phyloP scores from a whole-genome alignment of 108 stramenopile species.

The Skeletonema potamos region DNA sequence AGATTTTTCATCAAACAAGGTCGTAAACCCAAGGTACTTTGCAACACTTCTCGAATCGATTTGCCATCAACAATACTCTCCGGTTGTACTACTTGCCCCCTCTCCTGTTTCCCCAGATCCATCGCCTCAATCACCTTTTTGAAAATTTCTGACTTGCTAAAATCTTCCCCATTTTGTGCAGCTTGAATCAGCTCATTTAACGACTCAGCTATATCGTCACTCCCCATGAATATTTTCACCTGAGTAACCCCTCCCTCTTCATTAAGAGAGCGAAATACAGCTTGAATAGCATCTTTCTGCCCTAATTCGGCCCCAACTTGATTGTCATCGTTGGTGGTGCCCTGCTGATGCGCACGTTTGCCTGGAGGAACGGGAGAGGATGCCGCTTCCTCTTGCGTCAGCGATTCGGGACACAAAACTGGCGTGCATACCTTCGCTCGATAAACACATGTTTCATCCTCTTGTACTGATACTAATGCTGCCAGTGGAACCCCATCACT shows the following conservation, averaged over 20 bases:
- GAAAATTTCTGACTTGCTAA: conserved; percentile 2
- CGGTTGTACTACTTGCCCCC: neutral
- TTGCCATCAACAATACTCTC: neutral
- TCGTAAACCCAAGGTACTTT: conserved; percentile 35
- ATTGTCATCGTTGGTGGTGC: neutral
- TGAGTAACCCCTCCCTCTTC: neutral
- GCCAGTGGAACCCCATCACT: conserved; percentile 15
- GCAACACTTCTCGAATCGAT: conserved; percentile 54
- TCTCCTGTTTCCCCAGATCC: neutral
- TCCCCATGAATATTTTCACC: neutral
- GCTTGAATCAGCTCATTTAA: conserved; percentile 6
- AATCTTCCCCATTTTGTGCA: conserved; percentile 11
- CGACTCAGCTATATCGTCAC: neutral
- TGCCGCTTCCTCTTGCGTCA: neutral
- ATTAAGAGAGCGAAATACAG: neutral
- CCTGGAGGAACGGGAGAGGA: neutral
- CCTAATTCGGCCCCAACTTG: neutral
- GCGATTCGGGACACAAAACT: conserved; percentile 52
- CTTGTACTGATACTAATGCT: conserved; percentile 23
- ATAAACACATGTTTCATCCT: conserved; percentile 54
- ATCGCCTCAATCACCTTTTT: conserved; percentile 1
- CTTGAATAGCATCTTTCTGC: neutral
- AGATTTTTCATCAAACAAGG: conserved; percentile 43
- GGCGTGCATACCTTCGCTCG: conserved; percentile 73
- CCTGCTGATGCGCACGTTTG: neutral